Evolutionary conservation across 169 alveolate genomes (phyloP), one percentile per base, ranked within the genome.

Genomic region (Plasmodium fragile): DNA sequence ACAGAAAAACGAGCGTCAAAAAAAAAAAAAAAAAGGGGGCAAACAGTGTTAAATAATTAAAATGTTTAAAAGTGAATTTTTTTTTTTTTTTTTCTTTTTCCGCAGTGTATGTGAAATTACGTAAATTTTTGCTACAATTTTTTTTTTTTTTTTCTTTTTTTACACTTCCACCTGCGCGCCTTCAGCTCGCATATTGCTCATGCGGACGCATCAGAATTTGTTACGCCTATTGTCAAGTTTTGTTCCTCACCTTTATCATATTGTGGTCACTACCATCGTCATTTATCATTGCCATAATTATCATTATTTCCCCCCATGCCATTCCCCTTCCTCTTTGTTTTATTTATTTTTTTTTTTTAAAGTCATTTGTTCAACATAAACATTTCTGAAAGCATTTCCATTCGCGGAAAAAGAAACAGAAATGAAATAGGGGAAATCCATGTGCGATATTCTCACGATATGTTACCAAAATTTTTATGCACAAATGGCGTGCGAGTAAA

Each of bases 101-200:
- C 75, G 41, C 75, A 18, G 36, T 28, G 16, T 65, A 65, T 65
- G 28, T 25, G 75, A 25, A 65, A 65, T 65, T 65, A 65, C n/a
- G n/a, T 65, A 65, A 65, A 65, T 25, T 65, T 65, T 22, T 65
- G 41, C 75, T 16, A 79, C 28, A 79, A 30, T 3, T 25, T 43
- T 79, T 22, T 41, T 83, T 45, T 83, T 83, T 49, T 70, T 72
- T 16, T 25, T 43, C n/a, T 16, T 25, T 43, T 34, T 43, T n/a
- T 22, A 11, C 5, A 10, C 16, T 70, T n/a, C 55, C 65, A 59
- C 39, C 79, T 28, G 30, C 75, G 77, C 32, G 72, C 75, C 25
- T 28, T 41, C 49, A 16, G 55, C 55, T 83, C 41, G 71, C 59
- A 41, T 69, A 72, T 72, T 73, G 71, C 28, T 73, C 39, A 83